Evolutionary conservation across 1,284 basidiomycete species (phyloP).

Genomic region (Irpex sp.): DNA sequence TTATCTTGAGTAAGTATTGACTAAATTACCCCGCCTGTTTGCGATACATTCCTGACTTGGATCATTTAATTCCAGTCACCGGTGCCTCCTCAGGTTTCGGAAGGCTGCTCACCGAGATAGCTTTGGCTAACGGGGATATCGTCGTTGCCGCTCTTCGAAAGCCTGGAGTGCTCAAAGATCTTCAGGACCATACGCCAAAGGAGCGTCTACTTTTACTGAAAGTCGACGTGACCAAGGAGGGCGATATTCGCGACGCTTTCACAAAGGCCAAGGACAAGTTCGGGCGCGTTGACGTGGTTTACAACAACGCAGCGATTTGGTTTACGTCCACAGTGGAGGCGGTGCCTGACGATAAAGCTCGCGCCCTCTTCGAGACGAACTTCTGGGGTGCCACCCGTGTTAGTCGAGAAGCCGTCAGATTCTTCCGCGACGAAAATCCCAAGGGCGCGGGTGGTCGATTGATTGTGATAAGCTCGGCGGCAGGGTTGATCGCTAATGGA

Average conservation of each 20-base stretch:
- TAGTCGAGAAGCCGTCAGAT: conserved; percentile 28
- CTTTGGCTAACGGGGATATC: conserved; percentile 26
- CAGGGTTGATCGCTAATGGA: conserved; percentile 22
- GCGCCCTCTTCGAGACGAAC: conserved; percentile 31
- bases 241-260: conserved; percentile 32
- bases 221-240: conserved; percentile 34
- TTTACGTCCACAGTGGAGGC: conserved; percentile 33
- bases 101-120: conserved; percentile 21
- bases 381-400: conserved; percentile 36
- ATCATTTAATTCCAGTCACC: conserved; percentile 21
- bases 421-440: conserved; percentile 38
- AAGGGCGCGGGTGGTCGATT: conserved; percentile 1
- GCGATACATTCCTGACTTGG: conserved; percentile 9
- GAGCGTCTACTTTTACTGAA: conserved; percentile 31
- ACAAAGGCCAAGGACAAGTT: conserved; percentile 29
- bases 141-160: conserved; percentile 29
- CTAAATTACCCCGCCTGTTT: neutral
- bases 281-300: conserved; percentile 39
- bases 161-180: conserved; percentile 21
- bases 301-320: conserved; percentile 37
- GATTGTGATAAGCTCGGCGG: neutral
- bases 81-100: conserved; percentile 32
- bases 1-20: neutral
- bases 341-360: conserved; percentile 26
- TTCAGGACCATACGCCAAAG: conserved; percentile 15